phyloP scores from a whole-genome alignment of 2,329 filamentous ascomycete genomes.

The Cladobotryum mycophilum region DNA sequence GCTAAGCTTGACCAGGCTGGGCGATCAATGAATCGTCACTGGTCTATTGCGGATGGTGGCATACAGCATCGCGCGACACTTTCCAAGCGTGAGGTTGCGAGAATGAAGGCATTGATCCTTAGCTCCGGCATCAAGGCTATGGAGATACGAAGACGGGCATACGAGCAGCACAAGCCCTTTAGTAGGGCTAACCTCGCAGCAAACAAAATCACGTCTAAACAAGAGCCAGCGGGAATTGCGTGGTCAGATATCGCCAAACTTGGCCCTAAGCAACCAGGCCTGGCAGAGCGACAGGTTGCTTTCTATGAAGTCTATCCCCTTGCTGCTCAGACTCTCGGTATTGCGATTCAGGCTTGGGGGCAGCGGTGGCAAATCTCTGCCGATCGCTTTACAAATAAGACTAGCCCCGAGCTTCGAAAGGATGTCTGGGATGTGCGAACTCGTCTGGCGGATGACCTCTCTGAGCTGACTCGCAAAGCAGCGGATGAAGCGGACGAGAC shows the following conservation, averaged over 20 bases:
- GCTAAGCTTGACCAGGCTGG: conserved; percentile 18
- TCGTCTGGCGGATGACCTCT: conserved; percentile 47
- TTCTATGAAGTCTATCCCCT: conserved; percentile 43
- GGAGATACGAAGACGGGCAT: conserved; percentile 64
- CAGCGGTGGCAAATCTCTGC: conserved; percentile 55
- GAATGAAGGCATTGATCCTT: conserved; percentile 69
- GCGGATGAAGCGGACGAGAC: conserved; percentile 77
- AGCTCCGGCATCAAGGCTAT: conserved; percentile 86
- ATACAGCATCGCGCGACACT: conserved; percentile 34
- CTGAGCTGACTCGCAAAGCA: conserved; percentile 56
- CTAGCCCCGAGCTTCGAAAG: conserved; percentile 46
- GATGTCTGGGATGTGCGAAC: conserved; percentile 42
- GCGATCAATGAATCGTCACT: conserved; percentile 34
- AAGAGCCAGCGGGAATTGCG: conserved; percentile 19
- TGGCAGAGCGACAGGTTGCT: conserved; percentile 30
- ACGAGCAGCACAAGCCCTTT: conserved; percentile 38
- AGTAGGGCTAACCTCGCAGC: conserved; percentile 14
- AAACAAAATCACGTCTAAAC: conserved; percentile 17
- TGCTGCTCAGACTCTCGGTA: conserved; percentile 45
- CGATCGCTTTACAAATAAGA: conserved; percentile 51
- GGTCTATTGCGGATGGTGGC: conserved; percentile 44
- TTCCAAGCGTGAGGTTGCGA: conserved; percentile 68
- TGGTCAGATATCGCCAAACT: conserved; percentile 42
- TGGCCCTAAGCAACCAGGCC: conserved; percentile 27
- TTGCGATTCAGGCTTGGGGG: conserved; percentile 40